phyloP scores from a whole-genome alignment of 495 filamentous ascomycete species.

The Lasiosphaeria ovina region DNA sequence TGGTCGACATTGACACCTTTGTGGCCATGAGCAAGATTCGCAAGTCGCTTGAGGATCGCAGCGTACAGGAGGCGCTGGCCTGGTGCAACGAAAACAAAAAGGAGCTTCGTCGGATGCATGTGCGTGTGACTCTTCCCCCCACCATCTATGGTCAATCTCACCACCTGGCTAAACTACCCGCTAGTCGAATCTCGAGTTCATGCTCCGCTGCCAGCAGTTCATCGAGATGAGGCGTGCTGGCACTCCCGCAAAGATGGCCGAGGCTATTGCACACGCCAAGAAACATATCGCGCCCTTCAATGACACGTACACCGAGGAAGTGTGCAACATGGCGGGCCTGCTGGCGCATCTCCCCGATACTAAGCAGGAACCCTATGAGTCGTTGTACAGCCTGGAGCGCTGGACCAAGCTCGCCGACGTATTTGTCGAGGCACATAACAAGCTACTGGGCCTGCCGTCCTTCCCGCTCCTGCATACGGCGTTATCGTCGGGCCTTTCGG shows the following conservation, averaged over 20 bases:
- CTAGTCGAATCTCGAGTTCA: conserved; percentile 85
- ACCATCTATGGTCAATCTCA: not conserved
- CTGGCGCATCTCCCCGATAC: conserved; percentile 71
- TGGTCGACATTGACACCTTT: conserved; percentile 90
- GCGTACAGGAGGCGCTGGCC: conserved; percentile 70
- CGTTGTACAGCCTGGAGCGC: conserved; percentile 67
- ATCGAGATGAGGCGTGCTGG: conserved; percentile 79
- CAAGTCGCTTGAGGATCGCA: conserved; percentile 65
- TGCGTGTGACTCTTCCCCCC: conserved; percentile 34
- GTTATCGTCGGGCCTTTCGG: conserved; percentile 85
- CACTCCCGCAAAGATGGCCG: conserved; percentile 57
- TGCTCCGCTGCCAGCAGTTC: conserved; percentile 92
- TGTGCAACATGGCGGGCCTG: conserved; percentile 72
- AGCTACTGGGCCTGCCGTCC: conserved; percentile 76
- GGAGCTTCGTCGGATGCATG: conserved; percentile 77
- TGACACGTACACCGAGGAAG: conserved; percentile 65
- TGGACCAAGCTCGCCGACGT: conserved; percentile 77
- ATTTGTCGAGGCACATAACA: conserved; percentile 84
- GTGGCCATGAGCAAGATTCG: conserved; percentile 75
- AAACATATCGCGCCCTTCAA: conserved; percentile 70
- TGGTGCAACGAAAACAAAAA: conserved; percentile 95
- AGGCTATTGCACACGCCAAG: conserved; percentile 77
- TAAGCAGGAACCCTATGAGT: conserved; percentile 36
- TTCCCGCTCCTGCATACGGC: conserved; percentile 89
- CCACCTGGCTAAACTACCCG: no score